These are phyloP conservation scores for Lipomyces yamadae DNA, from an alignment of 805 yeast genomes.

Conservation along the genomic window DNA sequence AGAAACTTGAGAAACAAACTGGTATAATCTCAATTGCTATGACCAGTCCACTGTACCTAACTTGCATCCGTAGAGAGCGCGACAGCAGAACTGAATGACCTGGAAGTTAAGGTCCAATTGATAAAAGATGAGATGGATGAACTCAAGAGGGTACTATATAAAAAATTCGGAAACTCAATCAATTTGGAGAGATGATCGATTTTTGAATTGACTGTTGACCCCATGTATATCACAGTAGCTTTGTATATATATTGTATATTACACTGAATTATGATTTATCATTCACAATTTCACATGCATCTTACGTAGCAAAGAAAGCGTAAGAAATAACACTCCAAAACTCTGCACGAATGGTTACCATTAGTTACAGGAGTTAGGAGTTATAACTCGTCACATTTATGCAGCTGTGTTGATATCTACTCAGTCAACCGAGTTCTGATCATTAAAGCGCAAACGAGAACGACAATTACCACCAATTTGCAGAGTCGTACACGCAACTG, in stretches of 20 bases:
- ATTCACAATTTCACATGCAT: not conserved
- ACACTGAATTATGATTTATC: not conserved
- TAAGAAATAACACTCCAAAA: not conserved
- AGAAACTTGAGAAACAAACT: conserved; percentile 66
- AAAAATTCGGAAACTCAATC: conserved; percentile 86
- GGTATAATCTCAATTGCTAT: conserved; percentile 39
- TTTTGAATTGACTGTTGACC: not conserved
- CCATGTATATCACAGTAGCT: not conserved
- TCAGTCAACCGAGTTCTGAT: not conserved
- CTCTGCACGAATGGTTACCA: not conserved
- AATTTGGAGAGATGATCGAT: conserved; percentile 65
- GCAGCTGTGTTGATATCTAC: not conserved
- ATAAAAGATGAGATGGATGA: conserved; percentile 60
- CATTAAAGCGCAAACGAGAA: not conserved
- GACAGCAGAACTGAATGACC: conserved; percentile 54
- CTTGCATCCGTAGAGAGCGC: conserved; percentile 45
- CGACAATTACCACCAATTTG: not conserved
- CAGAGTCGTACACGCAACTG: not conserved
- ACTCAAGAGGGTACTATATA: conserved; percentile 77
- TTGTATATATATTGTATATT: not conserved
- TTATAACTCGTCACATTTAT: not conserved
- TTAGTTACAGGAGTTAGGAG: not conserved
- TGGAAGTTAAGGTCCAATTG: conserved; percentile 55
- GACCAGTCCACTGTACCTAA: not conserved
- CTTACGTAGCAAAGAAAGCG: not conserved